Conservation (phyloP, 768 basidiomycete genomes). For the Rossbeevera mucosa region DNA sequence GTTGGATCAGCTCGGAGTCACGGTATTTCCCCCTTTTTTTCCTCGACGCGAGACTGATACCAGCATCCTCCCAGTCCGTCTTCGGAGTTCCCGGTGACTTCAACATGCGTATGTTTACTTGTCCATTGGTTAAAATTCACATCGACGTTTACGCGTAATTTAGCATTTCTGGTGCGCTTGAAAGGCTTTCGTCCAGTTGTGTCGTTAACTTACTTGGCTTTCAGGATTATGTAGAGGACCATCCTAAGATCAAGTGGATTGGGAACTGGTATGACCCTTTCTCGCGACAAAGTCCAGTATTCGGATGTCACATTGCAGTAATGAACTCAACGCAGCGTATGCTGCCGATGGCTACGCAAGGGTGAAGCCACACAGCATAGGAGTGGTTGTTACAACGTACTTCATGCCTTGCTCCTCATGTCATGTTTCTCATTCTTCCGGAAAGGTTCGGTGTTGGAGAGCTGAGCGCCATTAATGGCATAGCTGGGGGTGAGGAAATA, state of each 20-base stretch:
- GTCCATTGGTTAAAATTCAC: not conserved
- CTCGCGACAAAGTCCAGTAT: not conserved
- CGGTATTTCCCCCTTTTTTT: slow-evolving; percentile 34
- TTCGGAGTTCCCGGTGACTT: slow-evolving; percentile 90
- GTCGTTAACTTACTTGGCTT: not conserved
- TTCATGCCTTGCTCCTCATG: slow-evolving; percentile 2
- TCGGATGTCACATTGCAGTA: slow-evolving; percentile 39
- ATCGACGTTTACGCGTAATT: not conserved
- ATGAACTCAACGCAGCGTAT: slow-evolving; percentile 84
- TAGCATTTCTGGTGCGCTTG: slow-evolving; percentile 28
- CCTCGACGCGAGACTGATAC: not conserved
- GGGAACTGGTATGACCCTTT: slow-evolving; percentile 62
- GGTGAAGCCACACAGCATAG: slow-evolving; percentile 69
- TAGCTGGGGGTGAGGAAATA: slow-evolving; percentile 59
- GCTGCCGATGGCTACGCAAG: slow-evolving; percentile 93
- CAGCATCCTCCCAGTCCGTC: slow-evolving; percentile 47
- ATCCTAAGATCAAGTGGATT: slow-evolving; percentile 76
- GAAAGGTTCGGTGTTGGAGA: slow-evolving; percentile 90
- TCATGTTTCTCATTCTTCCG: not conserved
- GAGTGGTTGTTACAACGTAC: slow-evolving; percentile 77
- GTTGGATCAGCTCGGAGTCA: slow-evolving; percentile 60
- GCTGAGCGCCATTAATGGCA: slow-evolving; percentile 79
- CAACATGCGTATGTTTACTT: slow-evolving; percentile 50
- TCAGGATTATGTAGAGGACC: slow-evolving; percentile 80
- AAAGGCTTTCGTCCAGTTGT: not conserved